Base-by-base conservation (phyloP, 345 rosid species). In the Hibiscus syriacus region DNA sequence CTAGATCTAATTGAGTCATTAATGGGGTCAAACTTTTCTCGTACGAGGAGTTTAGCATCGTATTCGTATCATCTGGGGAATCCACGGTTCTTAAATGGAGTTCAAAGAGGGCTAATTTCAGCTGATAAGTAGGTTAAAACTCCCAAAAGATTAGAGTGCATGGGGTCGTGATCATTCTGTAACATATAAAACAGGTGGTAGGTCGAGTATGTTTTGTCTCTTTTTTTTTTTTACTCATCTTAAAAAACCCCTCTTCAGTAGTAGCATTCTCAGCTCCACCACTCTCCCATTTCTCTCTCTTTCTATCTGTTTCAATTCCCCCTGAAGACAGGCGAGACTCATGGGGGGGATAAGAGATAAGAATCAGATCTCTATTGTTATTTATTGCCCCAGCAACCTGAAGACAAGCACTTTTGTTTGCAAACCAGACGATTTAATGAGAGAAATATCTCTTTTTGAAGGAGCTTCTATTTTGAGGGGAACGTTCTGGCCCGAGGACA, bases 401-500 rank as follows among this genome's bases (percentile, higher is more conserved):
- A n/a, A n/a, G n/a, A n/a, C n/a, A n/a, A n/a, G n/a, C 32, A 29
- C 32, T 29, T n/a, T 29, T 29, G 32, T 29, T 14, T 30, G 12
- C 6, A 10, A 57, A n/a, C 62, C 32, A 29, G 52, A 52, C 7
- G 23, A 23, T 49, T 25, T 19, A 14, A 23, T 12, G 50, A 39
- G n/a, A n/a, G 11, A 54, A 45, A 53, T 29, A 34, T 29, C 52
- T 7, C 6, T 59, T 16, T 23, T 68, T 72, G 72, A 72, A 82
- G 82, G 39, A 59, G 84, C 79, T 76, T 73, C 69, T 55, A 50
- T 79, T 85, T 87, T 89, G 90, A 84, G 96, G 92, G 96, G 96
- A 87, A 81, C 81, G 96, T 89, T 89, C 96, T 82, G 96, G 92
- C 89, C 84, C 96, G 96, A 89, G 89, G 92, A 89, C 87, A 66